Percentiles rank a stretch among this genome's conserved stretches.
These are phyloP conservation scores for Pseudogymnoascus sp. DNA, from an alignment of 2,329 filamentous ascomycete genomes.

Conservation along the genomic window DNA sequence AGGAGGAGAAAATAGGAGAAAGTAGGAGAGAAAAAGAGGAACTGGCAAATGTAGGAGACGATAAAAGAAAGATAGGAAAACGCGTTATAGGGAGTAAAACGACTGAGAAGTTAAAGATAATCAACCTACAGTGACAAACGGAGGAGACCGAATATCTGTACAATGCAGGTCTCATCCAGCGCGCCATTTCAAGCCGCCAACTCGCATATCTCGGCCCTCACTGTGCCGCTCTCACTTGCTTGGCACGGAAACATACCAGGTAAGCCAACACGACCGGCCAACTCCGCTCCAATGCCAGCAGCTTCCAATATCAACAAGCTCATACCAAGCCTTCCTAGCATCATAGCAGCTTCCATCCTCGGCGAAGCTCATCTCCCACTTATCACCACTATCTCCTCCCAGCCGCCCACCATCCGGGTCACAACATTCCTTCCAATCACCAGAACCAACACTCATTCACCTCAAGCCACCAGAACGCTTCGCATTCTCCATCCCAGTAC, in stretches of 20 bases:
- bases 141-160: not conserved
- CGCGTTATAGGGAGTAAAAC: not conserved
- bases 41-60: not conserved
- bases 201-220: not conserved
- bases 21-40: no score
- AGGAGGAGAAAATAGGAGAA: no score
- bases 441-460: not conserved
- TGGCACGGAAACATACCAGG: not conserved
- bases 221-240: not conserved
- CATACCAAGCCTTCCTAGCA: not conserved
- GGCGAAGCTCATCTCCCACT: not conserved
- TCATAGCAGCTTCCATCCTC: not conserved
- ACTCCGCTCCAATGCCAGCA: not conserved
- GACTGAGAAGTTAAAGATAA: not conserved
- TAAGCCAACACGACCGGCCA: not conserved
- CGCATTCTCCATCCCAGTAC: not conserved
- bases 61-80: not conserved
- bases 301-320: not conserved
- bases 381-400: not conserved
- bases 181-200: not conserved
- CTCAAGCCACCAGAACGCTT: not conserved
- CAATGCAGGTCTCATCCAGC: not conserved
- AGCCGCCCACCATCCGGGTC: not conserved
- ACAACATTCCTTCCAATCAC: not conserved
- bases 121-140: not conserved